Conservation (phyloP, 2,329 filamentous ascomycete genomes). For the Didymella arachidicola region DNA sequence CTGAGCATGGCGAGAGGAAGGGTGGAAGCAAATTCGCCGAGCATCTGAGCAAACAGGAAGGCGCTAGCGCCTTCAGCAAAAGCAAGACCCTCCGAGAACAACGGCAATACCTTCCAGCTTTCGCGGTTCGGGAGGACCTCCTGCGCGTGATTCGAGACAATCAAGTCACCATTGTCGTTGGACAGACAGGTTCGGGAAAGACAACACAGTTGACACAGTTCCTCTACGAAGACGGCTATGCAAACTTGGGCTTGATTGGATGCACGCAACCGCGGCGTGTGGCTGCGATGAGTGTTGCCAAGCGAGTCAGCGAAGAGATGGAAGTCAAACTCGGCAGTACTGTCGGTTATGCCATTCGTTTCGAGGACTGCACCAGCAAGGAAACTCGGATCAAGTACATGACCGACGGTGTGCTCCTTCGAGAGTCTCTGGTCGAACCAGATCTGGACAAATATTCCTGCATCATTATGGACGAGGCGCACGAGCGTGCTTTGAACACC, state of each 20-base stretch:
- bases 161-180: conserved; percentile 95
- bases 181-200: conserved; percentile 96
- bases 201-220: conserved; percentile 98
- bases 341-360: conserved; percentile 96
- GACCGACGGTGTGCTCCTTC: conserved; percentile 93
- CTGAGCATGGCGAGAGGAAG: conserved; percentile 74
- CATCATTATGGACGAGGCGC: conserved; percentile 99
- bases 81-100: conserved; percentile 91
- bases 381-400: conserved; percentile 98
- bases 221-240: conserved; percentile 93
- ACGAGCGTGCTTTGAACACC: conserved; percentile 94
- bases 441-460: conserved; percentile 97
- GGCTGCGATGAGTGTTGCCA: conserved; percentile 98
- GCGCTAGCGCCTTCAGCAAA: conserved; percentile 88
- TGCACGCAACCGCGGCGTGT: conserved; percentile 97
- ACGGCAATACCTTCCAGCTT: conserved; percentile 90
- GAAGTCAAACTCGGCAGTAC: conserved; percentile 85
- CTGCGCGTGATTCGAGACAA: conserved; percentile 93
- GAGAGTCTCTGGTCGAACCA: conserved; percentile 90
- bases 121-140: conserved; percentile 93
- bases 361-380: conserved; percentile 96
- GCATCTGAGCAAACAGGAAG: conserved; percentile 85
- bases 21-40: conserved; percentile 81
- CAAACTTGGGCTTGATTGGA: conserved; percentile 85
- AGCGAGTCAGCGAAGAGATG: conserved; percentile 98